Base-by-base conservation (phyloP, 345 rosid species). In the Acer saccharum region DNA sequence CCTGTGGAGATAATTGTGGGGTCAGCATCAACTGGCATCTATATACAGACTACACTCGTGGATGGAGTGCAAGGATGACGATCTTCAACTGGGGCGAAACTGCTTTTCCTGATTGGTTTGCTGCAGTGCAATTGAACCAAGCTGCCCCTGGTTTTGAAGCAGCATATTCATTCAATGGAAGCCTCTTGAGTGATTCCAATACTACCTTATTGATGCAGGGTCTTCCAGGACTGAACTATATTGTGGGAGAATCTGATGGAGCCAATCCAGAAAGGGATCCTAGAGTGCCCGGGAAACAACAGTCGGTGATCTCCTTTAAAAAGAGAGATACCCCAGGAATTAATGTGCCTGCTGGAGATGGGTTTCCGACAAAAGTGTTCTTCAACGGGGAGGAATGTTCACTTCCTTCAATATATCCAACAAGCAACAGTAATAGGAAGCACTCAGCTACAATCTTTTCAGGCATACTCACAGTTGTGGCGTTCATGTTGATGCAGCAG, bases 361-460 rank as follows among this genome's bases (percentile, higher is more conserved):
- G 98, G 17, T 96, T 91, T 80, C 98, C 99, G 7, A 85, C 93
- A 0, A 96, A 94, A 82, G 97, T 96, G 50, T 94, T 86, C 85
- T 96, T 96, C 83, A 96, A 96, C 18, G 99, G 99, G 14, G 97
- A 96, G 68, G 97, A 94, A 68, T 96, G 99, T 66, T 80, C 98
- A 0, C 92, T 96, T 65, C 98, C 99, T 54, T 69, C 87, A 7
- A 20, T 84, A 29, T 75, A 72, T 67, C 99, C 99, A 39, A 75
- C 86, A 61, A 76, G 82, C 68, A 79, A 81, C 77, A 69, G 90
- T 65, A 81, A 80, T 39, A 78, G 82, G 75, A 83, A 72, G 79
- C 73, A 65, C 39, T 76, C 87, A 1, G 73, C 75, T 20, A 11
- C 73, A 6, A 14, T 77, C 64, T 27, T 81, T 35, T 77, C 87